Conservation (phyloP, 768 basidiomycete genomes). For the Kwoniella newhampshirensis region DNA sequence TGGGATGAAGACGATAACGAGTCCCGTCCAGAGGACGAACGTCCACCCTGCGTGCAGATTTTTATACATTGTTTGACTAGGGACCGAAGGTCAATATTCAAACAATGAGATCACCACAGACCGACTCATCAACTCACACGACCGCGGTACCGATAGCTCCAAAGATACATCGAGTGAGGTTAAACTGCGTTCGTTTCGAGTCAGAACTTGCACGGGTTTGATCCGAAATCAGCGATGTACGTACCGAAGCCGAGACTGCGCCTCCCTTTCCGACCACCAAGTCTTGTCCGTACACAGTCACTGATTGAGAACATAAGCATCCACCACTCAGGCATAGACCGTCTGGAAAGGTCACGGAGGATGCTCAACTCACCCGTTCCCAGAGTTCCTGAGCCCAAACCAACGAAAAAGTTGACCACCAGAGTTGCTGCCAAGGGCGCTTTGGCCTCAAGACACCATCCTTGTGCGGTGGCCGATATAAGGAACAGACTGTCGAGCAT, state of each 20-base stretch:
- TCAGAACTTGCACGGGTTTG: no score
- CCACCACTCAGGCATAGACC: no score
- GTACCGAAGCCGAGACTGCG: conserved; percentile 50
- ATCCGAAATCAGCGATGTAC: conserved; percentile 21
- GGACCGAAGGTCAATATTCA: neutral
- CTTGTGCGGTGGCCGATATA: conserved; percentile 38
- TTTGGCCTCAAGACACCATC: conserved; percentile 47
- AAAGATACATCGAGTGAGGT: conserved; percentile 49
- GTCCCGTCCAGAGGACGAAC: conserved; percentile 42
- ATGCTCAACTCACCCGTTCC: conserved; percentile 30
- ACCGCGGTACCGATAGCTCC: conserved; percentile 45
- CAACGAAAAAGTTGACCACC: conserved; percentile 50
- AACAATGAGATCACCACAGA: neutral
- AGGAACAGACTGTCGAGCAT: conserved; percentile 34
- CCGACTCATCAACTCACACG: conserved; percentile 20
- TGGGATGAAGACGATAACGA: conserved; percentile 32
- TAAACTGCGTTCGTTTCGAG: no score
- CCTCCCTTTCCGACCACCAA: conserved; percentile 50
- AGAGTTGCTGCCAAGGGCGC: conserved; percentile 49
- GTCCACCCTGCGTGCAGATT: conserved; percentile 47
- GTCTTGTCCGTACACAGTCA: conserved; percentile 51
- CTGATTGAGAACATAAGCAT: conserved; percentile 3
- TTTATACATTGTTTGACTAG: conserved; percentile 36
- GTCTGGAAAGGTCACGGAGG: no score
- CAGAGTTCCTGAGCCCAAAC: conserved; percentile 36